These are phyloP conservation scores for Celoporthe dispersa DNA, from an alignment of 2,329 filamentous ascomycete genomes.

Conservation along the genomic window DNA sequence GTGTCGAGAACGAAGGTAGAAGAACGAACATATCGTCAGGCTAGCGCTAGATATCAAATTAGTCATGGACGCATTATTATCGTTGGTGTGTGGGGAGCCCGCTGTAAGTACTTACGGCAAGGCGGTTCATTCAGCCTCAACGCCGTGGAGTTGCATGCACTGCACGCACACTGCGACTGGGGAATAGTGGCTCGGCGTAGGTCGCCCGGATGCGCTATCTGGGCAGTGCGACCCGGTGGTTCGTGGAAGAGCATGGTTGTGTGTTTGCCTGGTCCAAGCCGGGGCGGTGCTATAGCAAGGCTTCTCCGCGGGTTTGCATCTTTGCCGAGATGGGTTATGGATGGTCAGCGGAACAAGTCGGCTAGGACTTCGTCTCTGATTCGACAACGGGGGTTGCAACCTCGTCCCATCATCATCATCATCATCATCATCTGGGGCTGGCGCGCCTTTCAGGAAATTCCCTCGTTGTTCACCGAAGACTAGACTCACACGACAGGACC, in stretches of 20 bases:
- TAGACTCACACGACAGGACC: background rate
- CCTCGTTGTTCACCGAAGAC: background rate
- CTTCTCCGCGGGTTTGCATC: background rate
- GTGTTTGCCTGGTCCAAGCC: slow-evolving; percentile 19
- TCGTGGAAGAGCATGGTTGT: slow-evolving; percentile 9
- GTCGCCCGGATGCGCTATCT: background rate
- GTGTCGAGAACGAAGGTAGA: background rate
- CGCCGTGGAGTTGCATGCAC: background rate
- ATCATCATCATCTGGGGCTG: background rate
- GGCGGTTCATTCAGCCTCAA: background rate
- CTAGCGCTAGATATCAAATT: background rate
- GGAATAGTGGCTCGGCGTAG: background rate
- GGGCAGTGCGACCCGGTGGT: background rate
- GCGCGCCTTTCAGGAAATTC: background rate
- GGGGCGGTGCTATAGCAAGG: background rate
- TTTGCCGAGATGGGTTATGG: background rate
- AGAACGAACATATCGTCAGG: background rate
- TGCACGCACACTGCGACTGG: background rate
- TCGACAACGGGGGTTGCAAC: background rate
- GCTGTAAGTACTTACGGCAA: background rate
- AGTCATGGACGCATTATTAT: background rate
- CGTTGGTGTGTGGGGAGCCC: background rate
- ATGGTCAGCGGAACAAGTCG: background rate
- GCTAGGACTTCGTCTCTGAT: background rate
- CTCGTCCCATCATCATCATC: background rate